Evolutionary conservation across 805 yeast genomes (phyloP).

Genomic region (Teunomyces aglyptinius): DNA sequence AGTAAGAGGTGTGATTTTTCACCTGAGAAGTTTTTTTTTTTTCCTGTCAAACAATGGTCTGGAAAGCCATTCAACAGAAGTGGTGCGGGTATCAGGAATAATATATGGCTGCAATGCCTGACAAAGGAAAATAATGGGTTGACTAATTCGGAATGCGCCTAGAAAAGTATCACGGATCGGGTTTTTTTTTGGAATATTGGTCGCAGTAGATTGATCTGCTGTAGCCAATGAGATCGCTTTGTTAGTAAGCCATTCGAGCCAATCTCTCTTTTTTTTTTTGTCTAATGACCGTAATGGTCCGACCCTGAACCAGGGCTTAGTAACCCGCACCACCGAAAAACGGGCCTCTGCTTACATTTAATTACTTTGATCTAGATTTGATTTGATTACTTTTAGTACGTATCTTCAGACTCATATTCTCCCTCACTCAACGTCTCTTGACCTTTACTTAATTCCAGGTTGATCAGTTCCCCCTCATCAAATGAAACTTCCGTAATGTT

Average conservation of each 20-base stretch:
- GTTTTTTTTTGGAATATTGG: too few relatives aligned
- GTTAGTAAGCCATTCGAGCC: not conserved
- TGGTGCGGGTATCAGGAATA: not conserved
- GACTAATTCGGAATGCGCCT: too few relatives aligned
- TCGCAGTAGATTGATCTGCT: too few relatives aligned
- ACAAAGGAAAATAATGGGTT: too few relatives aligned
- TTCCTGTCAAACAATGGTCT: not conserved
- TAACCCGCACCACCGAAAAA: not conserved
- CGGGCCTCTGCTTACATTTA: too few relatives aligned
- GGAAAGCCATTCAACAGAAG: not conserved
- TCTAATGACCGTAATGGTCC: not conserved
- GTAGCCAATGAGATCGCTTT: not conserved
- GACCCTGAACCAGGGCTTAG: not conserved
- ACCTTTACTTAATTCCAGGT: constrained; percentile 8
- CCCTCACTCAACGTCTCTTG: constrained; percentile 4
- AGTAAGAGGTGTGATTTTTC: not conserved
- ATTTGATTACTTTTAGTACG: constrained; percentile 1
- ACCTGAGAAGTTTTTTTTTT: not conserved
- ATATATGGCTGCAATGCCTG: not conserved
- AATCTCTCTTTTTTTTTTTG: not conserved
- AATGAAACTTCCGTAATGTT: constrained; percentile 21
- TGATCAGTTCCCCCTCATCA: constrained; percentile 23
- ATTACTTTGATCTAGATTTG: not conserved
- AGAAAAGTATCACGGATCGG: too few relatives aligned
- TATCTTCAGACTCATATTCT: constrained; percentile 5